Evolutionary conservation across 352 stramenopile species (phyloP).

Genomic region (Hyaloperonospora brassicae): DNA sequence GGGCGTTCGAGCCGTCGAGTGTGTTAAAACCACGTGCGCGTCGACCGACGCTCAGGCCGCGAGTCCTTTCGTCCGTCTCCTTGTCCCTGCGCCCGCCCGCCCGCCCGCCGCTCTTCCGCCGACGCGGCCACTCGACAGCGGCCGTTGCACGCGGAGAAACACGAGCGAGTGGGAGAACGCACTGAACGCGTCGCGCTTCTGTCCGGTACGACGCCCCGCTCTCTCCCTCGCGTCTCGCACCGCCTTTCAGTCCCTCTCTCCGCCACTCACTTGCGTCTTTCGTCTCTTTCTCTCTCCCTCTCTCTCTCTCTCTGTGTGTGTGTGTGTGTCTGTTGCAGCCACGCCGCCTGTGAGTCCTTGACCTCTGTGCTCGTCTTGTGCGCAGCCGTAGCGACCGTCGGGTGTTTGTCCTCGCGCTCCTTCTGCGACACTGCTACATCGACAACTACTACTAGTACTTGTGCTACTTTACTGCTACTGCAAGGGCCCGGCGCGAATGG

Average conservation of each 20-base stretch:
- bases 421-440: no score
- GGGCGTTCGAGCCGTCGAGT: constrained; percentile 18
- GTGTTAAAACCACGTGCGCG: constrained; percentile 17
- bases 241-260: no score
- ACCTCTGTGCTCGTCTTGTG: neutral
- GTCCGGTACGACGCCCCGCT: constrained; percentile 9
- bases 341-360: neutral
- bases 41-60: constrained; percentile 14
- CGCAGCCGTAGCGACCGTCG: no score
- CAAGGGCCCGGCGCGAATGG: constrained; percentile 29
- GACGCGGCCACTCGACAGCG: no score
- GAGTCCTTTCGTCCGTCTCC: constrained; percentile 3
- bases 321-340: neutral
- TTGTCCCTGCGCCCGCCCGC: neutral
- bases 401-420: neutral
- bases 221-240: neutral
- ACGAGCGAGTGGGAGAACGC: constrained; percentile 1
- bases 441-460: constrained; percentile 17
- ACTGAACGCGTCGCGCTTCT: neutral
- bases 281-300: neutral
- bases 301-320: neutral
- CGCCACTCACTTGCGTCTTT: neutral
- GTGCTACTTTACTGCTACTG: constrained; percentile 19
- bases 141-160: no score
- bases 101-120: no score